Evolutionary conservation across 2,329 filamentous ascomycete species (phyloP).

Genomic region (Ophiostoma angusticollis): DNA sequence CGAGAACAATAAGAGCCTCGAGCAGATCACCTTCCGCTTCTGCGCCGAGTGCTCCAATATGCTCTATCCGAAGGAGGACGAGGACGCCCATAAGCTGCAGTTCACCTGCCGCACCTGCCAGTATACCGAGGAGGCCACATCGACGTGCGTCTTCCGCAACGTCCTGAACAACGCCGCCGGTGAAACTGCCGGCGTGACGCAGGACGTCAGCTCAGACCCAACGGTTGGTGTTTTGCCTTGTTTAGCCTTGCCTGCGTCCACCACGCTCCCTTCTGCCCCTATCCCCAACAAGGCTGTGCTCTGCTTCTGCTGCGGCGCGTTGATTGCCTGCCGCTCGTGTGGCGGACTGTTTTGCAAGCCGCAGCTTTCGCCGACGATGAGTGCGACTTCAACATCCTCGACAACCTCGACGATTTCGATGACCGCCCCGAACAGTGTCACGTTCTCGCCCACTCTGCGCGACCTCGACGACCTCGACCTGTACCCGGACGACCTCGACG

Average conservation of each 20-base stretch:
- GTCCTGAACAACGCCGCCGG: conserved; percentile 81
- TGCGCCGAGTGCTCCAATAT: conserved; percentile 99
- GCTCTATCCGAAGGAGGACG: conserved; percentile 93
- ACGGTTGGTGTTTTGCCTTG: conserved; percentile 63
- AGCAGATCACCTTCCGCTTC: conserved; percentile 93
- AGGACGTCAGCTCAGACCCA: conserved; percentile 93
- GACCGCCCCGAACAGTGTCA: background rate
- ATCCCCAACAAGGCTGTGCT: conserved; percentile 19
- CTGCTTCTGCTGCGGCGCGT: conserved; percentile 34
- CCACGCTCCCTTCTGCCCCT: conserved; percentile 4
- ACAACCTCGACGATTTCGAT: background rate
- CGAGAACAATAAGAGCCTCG: conserved; percentile 38
- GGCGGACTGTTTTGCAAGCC: conserved; percentile 15
- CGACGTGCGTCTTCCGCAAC: conserved; percentile 91
- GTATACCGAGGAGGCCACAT: conserved; percentile 74
- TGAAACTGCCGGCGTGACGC: conserved; percentile 92
- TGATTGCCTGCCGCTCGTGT: conserved; percentile 31
- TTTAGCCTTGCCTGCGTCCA: background rate
- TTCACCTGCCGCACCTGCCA: conserved; percentile 95
- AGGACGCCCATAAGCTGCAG: conserved; percentile 68
- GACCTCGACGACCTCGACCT: background rate
- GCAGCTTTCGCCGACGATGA: conserved; percentile 7
- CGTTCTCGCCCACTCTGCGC: background rate
- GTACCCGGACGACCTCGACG: background rate
- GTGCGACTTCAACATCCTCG: conserved; percentile 7